Evolutionary conservation across 768 basidiomycete genomes (phyloP).

Genomic region (Russula earlei): DNA sequence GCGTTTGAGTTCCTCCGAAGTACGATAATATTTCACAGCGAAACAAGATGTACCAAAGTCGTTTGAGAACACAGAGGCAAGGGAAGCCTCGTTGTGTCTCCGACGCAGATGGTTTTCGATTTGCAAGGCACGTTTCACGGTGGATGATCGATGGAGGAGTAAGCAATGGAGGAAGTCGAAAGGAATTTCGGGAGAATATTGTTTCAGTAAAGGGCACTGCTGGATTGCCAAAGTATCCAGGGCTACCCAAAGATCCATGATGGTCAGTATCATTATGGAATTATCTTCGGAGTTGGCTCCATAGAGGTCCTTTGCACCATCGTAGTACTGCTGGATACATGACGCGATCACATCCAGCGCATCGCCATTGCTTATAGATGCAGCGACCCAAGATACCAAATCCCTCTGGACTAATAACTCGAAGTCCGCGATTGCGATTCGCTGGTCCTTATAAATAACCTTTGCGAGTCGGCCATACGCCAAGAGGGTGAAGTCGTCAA

Average conservation of each 20-base stretch:
- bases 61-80: conserved; percentile 7
- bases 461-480: neutral
- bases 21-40: conserved; percentile 1
- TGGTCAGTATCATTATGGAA: conserved; percentile 36
- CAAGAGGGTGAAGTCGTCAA: neutral
- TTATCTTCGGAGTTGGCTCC: conserved; percentile 16
- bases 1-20: neutral
- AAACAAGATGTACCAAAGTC: neutral
- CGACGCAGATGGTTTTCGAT: conserved; percentile 10
- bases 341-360: conserved; percentile 1
- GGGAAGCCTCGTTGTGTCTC: neutral
- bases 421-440: conserved; percentile 5
- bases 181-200: conserved; percentile 41
- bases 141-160: conserved; percentile 28
- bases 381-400: neutral
- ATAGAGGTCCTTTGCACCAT: neutral
- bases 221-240: conserved; percentile 32
- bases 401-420: neutral
- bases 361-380: neutral
- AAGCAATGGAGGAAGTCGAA: conserved; percentile 31
- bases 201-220: conserved; percentile 31
- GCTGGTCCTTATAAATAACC: neutral
- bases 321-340: conserved; percentile 7
- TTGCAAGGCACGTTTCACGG: neutral
- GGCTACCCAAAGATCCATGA: conserved; percentile 41